Evolutionary conservation across 176 grass and related monocot species (phyloP).

Genomic region (Urochloa ruziziensis): DNA sequence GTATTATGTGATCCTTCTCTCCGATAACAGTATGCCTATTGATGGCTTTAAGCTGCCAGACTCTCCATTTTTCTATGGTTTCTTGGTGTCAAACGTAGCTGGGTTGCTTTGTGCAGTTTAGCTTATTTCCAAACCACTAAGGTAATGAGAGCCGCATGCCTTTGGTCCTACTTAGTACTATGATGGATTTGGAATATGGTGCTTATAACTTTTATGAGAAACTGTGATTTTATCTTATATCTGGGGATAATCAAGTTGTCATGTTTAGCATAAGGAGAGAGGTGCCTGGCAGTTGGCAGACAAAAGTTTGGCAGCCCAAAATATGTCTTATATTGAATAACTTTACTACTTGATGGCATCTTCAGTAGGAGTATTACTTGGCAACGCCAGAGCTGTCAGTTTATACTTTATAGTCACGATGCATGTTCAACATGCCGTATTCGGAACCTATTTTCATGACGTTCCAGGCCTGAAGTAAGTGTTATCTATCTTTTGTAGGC

Average conservation of each 20-base stretch:
- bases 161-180: not conserved
- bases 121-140: not conserved
- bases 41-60: not conserved
- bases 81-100: not conserved
- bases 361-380: conserved; percentile 16
- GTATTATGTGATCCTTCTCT: no score
- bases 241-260: not conserved
- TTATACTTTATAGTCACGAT: not conserved
- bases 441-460: not conserved
- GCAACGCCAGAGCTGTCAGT: not conserved
- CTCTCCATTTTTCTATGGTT: not conserved
- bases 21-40: not conserved
- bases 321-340: not conserved
- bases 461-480: not conserved
- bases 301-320: not conserved
- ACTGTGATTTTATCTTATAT: not conserved
- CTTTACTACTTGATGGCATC: not conserved
- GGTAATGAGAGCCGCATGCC: not conserved
- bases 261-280: not conserved
- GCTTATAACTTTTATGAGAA: not conserved
- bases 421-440: not conserved
- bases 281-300: not conserved
- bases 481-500: conserved; percentile 20
- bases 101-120: not conserved
- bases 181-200: conserved; percentile 18